Evolutionary conservation across 495 filamentous ascomycete species (phyloP).

Genomic region (Penicillium coprophilum): DNA sequence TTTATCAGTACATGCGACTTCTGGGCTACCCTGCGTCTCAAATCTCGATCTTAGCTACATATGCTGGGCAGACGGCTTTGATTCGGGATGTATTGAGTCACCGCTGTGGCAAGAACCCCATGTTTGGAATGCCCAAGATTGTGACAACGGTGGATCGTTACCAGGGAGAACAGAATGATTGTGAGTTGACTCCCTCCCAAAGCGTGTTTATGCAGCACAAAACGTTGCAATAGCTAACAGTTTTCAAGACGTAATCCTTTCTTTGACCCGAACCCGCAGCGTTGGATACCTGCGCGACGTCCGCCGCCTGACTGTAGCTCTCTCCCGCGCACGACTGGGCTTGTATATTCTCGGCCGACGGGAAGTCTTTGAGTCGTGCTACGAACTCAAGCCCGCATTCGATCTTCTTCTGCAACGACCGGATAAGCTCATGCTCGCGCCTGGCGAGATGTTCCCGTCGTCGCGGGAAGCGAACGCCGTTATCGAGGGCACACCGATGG

Average conservation of each 20-base stretch:
- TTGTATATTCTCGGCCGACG: slow-evolving; percentile 91
- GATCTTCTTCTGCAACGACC: slow-evolving; percentile 66
- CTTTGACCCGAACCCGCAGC: slow-evolving; percentile 80
- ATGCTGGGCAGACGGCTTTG: slow-evolving; percentile 90
- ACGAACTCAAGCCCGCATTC: slow-evolving; percentile 85
- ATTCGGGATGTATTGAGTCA: slow-evolving; percentile 88
- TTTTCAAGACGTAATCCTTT: slow-evolving; percentile 80
- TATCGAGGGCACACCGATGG: slow-evolving; percentile 69
- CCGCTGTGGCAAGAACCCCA: slow-evolving; percentile 73
- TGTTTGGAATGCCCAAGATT: slow-evolving; percentile 89
- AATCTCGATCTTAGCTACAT: slow-evolving; percentile 89
- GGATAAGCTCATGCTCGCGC: slow-evolving; percentile 75
- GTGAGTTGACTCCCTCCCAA: slow-evolving; percentile 52
- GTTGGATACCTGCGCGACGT: slow-evolving; percentile 95
- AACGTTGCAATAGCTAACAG: slow-evolving; percentile 4
- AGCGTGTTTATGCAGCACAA: background rate
- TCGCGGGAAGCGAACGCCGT: slow-evolving; percentile 56
- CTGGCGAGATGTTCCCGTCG: slow-evolving; percentile 83
- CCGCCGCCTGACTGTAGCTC: slow-evolving; percentile 91
- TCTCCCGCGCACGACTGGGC: slow-evolving; percentile 88
- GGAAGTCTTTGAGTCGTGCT: slow-evolving; percentile 84
- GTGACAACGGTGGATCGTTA: slow-evolving; percentile 98
- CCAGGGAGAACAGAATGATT: slow-evolving; percentile 99
- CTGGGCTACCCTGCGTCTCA: slow-evolving; percentile 91
- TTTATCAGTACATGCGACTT: slow-evolving; percentile 97